Conservation (phyloP, 1,284 basidiomycete species). For the Butyriboletus appendiculatus region DNA sequence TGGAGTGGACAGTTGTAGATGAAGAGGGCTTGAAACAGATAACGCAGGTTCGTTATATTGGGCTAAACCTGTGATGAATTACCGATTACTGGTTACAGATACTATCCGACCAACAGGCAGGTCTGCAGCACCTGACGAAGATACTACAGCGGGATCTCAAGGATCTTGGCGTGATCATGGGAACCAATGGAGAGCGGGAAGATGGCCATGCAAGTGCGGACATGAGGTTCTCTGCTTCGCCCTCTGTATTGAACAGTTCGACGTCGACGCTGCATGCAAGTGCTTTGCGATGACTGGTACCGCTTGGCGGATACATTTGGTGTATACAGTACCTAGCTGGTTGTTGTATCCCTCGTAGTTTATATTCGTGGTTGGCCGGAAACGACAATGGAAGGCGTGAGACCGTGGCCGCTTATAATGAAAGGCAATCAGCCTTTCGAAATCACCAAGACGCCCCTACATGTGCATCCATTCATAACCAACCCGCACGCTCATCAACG, state of each 20-base stretch:
- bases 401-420: constrained; percentile 18
- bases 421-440: background rate
- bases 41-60: constrained; percentile 55
- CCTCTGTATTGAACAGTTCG: constrained; percentile 28
- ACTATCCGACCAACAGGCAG: constrained; percentile 76
- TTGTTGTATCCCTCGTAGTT: constrained; percentile 2
- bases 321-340: constrained; percentile 7
- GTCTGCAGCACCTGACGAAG: constrained; percentile 77
- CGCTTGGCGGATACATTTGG: constrained; percentile 5
- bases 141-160: constrained; percentile 68
- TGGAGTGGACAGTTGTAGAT: constrained; percentile 84
- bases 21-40: constrained; percentile 80
- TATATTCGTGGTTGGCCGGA: constrained; percentile 1
- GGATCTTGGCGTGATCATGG: constrained; percentile 73
- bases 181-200: constrained; percentile 42
- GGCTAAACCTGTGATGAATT: background rate
- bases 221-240: constrained; percentile 24
- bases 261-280: constrained; percentile 41
- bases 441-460: constrained; percentile 1
- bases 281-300: constrained; percentile 29
- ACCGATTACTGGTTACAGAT: constrained; percentile 48
- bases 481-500: constrained; percentile 3
- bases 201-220: constrained; percentile 32
- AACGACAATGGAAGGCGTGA: constrained; percentile 22
- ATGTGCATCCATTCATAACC: constrained; percentile 11